Base-by-base conservation (phyloP, 352 stramenopile species). In the Hyaloperonospora arabidopsidis region DNA sequence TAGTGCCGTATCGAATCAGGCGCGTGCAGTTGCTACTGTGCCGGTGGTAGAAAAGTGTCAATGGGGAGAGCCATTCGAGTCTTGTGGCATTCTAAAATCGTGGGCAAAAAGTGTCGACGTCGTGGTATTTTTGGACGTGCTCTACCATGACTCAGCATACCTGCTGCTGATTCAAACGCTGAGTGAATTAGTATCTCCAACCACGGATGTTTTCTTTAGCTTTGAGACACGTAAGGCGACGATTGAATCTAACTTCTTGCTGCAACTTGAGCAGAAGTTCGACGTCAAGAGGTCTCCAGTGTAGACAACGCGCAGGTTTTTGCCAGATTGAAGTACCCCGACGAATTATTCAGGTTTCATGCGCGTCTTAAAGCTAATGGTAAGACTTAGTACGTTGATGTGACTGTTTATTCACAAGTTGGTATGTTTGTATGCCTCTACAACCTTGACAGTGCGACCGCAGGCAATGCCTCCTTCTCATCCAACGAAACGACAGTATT, bases 111-210 rank as follows among this genome's bases (percentile, higher is more conserved):
- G 14, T 17, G 48, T 48, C 11, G 70, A 83, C 36, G 41, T 79
- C 8, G 55, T 83, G 34, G 59, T 80, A 2, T 76, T 76, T 45
- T 83, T 70, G 13, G 73, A 83, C 29, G 70, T 80, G 51, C 53
- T 80, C 23, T 83, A 83, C 44, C 68, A 83, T 44, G 53, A 49
- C 21, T 65, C 54, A 1, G 70, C 68, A 2, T 76, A 67, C 19
- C 50, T 68, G 17, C 25, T 73, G 45, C 59, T 83, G 25, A 58
- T 74, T 5, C 35, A 63, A 47, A 76, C 73, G n/a, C 35, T 83
- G 19, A 29, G 50, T 21, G 25, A 55, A 39, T 35, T 83, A 15
- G 58, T 52, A 47, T 63, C 48, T 15, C 52, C 52, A 32, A 38
- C 35, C 1, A 75, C 62, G 6, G 40, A 68, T 45, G 61, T 83